Conservation (phyloP, 345 rosid genomes). For the Hibiscus tridactylites region DNA sequence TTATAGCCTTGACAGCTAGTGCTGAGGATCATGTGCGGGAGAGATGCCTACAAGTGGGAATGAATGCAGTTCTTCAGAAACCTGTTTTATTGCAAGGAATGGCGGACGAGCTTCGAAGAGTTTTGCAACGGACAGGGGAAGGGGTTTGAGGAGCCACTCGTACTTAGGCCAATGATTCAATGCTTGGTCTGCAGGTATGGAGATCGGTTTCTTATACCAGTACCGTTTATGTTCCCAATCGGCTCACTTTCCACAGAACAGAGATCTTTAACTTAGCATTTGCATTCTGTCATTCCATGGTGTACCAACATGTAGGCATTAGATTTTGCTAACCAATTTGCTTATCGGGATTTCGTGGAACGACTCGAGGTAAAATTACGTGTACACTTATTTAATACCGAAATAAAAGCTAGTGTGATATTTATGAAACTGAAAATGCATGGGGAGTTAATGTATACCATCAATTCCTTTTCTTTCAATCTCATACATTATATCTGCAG, state of each 20-base stretch:
- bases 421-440: neutral
- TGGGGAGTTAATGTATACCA: neutral
- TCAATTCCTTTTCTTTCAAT: neutral
- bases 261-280: conserved; percentile 9
- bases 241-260: neutral
- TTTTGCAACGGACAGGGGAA: conserved; percentile 57
- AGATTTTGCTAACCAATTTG: conserved; percentile 11
- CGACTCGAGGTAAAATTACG: conserved; percentile 5
- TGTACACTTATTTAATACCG: conserved; percentile 8
- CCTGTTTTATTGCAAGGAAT: conserved; percentile 72
- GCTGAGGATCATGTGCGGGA: conserved; percentile 70
- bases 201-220: neutral
- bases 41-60: conserved; percentile 67
- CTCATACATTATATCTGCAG: neutral
- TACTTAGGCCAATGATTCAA: neutral
- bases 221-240: neutral
- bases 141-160: conserved; percentile 19
- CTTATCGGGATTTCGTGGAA: conserved; percentile 11
- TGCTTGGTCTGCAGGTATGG: neutral
- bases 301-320: conserved; percentile 11
- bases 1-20: conserved; percentile 82
- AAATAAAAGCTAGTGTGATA: conserved; percentile 10
- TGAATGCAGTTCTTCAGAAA: conserved; percentile 85
- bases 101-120: conserved; percentile 75
- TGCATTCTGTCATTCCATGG: conserved; percentile 6